Evolutionary conservation across 345 rosid species (phyloP).

Genomic region (Brassica incana): DNA sequence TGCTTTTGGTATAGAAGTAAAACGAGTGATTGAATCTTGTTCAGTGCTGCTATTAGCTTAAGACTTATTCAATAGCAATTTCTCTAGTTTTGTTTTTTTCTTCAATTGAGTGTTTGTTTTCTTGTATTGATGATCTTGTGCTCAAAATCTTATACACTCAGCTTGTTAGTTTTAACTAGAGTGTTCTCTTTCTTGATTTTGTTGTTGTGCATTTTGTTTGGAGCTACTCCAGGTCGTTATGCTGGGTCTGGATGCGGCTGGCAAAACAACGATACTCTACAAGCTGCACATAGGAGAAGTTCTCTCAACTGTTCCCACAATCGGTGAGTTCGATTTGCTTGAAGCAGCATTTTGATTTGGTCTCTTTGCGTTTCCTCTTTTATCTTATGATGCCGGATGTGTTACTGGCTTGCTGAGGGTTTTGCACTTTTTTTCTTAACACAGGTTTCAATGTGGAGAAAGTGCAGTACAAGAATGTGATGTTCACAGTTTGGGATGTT

Average conservation of each 20-base stretch:
- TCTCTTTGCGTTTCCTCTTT: neutral
- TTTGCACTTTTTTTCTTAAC: slow-evolving; percentile 26
- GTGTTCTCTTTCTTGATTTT: neutral
- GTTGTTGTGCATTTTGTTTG: slow-evolving; percentile 23
- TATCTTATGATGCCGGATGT: neutral
- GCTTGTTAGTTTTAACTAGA: neutral
- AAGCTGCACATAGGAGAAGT: slow-evolving; percentile 98
- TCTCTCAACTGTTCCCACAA: slow-evolving; percentile 93
- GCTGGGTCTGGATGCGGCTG: slow-evolving; percentile 98
- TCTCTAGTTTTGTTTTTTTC: no score
- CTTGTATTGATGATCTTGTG: neutral
- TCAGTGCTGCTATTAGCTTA: no score
- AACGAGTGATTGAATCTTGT: no score
- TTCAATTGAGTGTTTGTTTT: neutral
- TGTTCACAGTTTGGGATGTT: slow-evolving; percentile 99
- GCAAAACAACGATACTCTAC: slow-evolving; percentile 94
- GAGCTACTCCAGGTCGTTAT: slow-evolving; percentile 76
- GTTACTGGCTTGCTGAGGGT: slow-evolving; percentile 7
- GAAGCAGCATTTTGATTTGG: neutral
- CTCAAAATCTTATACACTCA: neutral
- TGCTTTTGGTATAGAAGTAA: neutral
- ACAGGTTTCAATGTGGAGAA: slow-evolving; percentile 99
- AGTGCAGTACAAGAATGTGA: slow-evolving; percentile 97
- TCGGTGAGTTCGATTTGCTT: slow-evolving; percentile 52
- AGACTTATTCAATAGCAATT: no score